Evolutionary conservation across 495 filamentous ascomycete species (phyloP).

Genomic region (Hyaloscypha variabilis): DNA sequence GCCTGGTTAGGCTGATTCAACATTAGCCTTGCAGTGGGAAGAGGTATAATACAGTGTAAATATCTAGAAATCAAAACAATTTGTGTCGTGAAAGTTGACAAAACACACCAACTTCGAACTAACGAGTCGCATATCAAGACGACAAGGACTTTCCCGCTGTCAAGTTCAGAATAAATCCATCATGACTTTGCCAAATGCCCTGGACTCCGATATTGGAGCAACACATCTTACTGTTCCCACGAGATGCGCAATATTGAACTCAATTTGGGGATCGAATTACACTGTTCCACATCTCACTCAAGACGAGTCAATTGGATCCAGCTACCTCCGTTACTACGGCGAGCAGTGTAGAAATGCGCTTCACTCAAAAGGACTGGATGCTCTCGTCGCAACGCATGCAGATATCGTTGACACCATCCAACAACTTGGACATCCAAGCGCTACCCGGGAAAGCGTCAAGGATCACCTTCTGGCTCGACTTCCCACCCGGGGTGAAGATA

Average conservation of each 20-base stretch:
- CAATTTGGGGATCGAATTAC: background rate
- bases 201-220: background rate
- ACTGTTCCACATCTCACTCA: background rate
- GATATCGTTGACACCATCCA: background rate
- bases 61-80: no score
- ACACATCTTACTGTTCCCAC: background rate
- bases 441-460: background rate
- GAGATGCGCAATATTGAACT: background rate
- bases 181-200: background rate
- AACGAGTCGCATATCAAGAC: no score
- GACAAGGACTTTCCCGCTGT: no score
- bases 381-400: background rate
- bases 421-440: background rate
- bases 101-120: no score
- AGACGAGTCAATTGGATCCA: background rate
- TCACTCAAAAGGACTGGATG: background rate
- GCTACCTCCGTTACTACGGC: conserved; percentile 1
- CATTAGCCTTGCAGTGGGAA: no score
- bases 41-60: no score
- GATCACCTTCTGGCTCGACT: background rate
- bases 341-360: background rate
- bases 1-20: no score
- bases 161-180: no score
- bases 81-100: no score
- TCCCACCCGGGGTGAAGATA: background rate